Evolutionary conservation across 2,329 filamentous ascomycete genomes (phyloP), one percentile per base, ranked within the genome.

Genomic region (Ceratocystis cacaofunesta): DNA sequence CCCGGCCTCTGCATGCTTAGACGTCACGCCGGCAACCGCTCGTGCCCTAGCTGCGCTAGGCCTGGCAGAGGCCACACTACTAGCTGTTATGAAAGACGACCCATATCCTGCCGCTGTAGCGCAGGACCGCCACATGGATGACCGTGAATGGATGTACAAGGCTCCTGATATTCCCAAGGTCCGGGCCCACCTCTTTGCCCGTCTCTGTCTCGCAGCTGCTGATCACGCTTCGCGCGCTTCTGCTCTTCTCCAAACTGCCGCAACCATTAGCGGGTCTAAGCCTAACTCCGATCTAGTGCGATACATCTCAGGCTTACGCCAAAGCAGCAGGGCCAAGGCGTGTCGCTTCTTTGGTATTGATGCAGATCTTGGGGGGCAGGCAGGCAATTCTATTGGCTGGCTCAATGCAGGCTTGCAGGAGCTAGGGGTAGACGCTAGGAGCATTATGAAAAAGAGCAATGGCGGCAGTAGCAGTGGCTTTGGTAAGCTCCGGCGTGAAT

Each of bases 141-240:
- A 92, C 74, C 90, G 83, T 68, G 92, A 97, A 70, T 99, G 92
- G 92, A 97, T 97, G 91, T 95, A 94, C 74, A 90, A 88, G 71
- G 83, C 90, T 0, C 90, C 92, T 0, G 85, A 90, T 62, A 89
- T 96, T 61, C 88, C 91, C 36, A 92, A 92, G 72, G 91, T 96
- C 19, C 85, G 92, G 60, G 90, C 90, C 7, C 86, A 95, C 71
- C 79, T 99, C 1, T 95, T 95, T 72, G 91, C 91, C 1, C 82
- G 92, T 0, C 78, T 97, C 6, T 97, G 91, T 73, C 81, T 97
- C 10, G 90, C 91, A 0, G 90, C 92, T 0, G 86, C 89, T 0
- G 92, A 96, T 70, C 92, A 97, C 74, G 91, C 92, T 0, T 83
- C 86, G 30, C 86, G 88, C 72, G 89, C 90, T 8, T 73, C 78